A percentile compares a stretch with the other conserved stretches of the same genome.
These are phyloP conservation scores for Epichloe amarillans DNA, from an alignment of 2,329 filamentous ascomycete species.

Conservation along the genomic window DNA sequence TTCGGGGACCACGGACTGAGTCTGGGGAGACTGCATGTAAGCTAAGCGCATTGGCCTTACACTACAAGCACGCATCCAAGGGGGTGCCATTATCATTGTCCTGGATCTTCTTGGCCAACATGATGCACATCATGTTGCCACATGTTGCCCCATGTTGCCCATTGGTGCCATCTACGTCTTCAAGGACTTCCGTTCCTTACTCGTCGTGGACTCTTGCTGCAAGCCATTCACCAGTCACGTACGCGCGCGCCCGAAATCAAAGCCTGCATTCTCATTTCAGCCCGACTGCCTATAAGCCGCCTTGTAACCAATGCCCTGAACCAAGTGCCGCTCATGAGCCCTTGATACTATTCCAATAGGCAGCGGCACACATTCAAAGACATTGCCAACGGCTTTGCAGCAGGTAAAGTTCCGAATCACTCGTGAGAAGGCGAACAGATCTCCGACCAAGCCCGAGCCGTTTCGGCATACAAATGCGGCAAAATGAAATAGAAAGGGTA, in stretches of 20 bases:
- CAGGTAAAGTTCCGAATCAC: background rate
- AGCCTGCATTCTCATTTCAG: conserved; percentile 4
- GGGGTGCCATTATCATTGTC: conserved; percentile 5
- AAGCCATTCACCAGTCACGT: conserved; percentile 5
- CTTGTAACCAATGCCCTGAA: background rate
- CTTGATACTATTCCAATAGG: background rate
- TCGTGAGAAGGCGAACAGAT: background rate
- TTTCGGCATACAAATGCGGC: background rate
- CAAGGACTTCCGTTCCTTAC: background rate
- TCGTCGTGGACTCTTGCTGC: background rate
- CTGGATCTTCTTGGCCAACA: background rate
- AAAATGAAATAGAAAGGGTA: background rate
- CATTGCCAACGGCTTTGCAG: background rate
- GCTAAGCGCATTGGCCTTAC: conserved; percentile 4
- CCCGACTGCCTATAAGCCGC: conserved; percentile 3
- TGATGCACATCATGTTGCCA: background rate
- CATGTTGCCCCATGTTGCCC: background rate
- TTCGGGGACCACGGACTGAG: background rate
- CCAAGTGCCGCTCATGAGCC: background rate
- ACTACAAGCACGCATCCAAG: background rate
- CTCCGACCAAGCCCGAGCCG: background rate
- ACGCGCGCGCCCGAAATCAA: conserved; percentile 2
- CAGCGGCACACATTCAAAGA: background rate
- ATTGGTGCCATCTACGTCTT: background rate
- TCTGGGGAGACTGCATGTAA: background rate